Conservation (phyloP, 495 filamentous ascomycete genomes). For the Daldinia childiae region DNA sequence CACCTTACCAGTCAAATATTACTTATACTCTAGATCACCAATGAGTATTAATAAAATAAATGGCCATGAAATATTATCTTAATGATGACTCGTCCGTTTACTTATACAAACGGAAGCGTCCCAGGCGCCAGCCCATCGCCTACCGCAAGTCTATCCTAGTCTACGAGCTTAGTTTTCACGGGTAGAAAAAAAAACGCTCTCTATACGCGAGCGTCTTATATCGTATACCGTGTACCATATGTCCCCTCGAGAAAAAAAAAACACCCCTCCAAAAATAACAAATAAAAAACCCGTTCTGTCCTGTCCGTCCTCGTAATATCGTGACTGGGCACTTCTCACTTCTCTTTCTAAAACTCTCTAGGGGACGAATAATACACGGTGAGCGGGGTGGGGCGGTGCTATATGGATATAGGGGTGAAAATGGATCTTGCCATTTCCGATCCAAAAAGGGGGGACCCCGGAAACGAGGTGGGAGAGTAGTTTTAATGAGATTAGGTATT, state of each 20-base stretch:
- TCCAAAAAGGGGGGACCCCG: not conserved
- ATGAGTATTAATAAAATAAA: not conserved
- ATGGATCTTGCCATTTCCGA: not conserved
- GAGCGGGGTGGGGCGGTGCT: not conserved
- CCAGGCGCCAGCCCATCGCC: constrained; percentile 12
- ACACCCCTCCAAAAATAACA: not conserved
- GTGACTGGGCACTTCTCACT: constrained; percentile 2
- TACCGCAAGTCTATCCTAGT: constrained; percentile 24
- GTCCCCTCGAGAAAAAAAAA: not conserved
- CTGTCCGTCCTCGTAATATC: constrained; percentile 14
- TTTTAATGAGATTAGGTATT: constrained; percentile 17
- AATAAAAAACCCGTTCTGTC: constrained; percentile 5
- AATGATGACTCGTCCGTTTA: constrained; percentile 4
- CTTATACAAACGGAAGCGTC: constrained; percentile 27
- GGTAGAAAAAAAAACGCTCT: constrained; percentile 9
- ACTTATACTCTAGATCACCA: not conserved
- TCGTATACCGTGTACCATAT: constrained; percentile 9
- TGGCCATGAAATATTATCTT: not conserved
- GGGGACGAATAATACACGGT: constrained; percentile 26
- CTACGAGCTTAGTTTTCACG: constrained; percentile 17
- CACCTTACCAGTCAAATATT: not conserved
- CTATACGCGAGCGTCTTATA: constrained; percentile 14
- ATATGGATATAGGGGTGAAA: not conserved
- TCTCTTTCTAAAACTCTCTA: constrained; percentile 10
- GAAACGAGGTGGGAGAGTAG: not conserved